Conservation (phyloP, 768 basidiomycete species). For the Panus rudis region DNA sequence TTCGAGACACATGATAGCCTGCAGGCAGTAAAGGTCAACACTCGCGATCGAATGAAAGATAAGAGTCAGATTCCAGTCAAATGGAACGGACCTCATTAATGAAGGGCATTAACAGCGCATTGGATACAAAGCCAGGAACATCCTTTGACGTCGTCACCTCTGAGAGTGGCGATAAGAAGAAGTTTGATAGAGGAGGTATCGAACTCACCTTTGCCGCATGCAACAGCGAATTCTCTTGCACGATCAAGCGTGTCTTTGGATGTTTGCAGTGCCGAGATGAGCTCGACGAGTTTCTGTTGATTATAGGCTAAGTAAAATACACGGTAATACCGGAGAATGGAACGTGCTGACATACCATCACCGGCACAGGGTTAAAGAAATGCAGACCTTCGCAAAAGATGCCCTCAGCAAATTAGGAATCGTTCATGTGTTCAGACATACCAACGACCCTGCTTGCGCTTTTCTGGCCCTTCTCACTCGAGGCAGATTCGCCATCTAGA, state of each 20-base stretch:
- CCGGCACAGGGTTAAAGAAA: conserved; percentile 96
- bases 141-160: conserved; percentile 89
- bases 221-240: conserved; percentile 73
- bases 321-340: not conserved
- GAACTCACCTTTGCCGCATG: conserved; percentile 81
- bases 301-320: not conserved
- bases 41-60: not conserved
- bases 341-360: conserved; percentile 58
- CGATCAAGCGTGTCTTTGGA: conserved; percentile 66
- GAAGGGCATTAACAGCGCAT: conserved; percentile 93
- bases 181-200: not conserved
- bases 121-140: conserved; percentile 93
- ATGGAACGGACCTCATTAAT: conserved; percentile 71
- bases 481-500: conserved; percentile 45
- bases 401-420: conserved; percentile 1
- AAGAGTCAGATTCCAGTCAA: not conserved
- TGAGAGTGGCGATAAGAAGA: conserved; percentile 24
- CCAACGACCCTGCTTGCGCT: conserved; percentile 77
- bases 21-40: conserved; percentile 1
- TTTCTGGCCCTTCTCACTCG: conserved; percentile 56
- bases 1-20: conserved; percentile 92
- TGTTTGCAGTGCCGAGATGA: conserved; percentile 92
- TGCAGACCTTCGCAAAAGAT: conserved; percentile 55
- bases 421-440: conserved; percentile 26
- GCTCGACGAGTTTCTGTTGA: conserved; percentile 81